Conservation (phyloP, 2,329 filamentous ascomycete genomes). For the Hypomyces rosellus region DNA sequence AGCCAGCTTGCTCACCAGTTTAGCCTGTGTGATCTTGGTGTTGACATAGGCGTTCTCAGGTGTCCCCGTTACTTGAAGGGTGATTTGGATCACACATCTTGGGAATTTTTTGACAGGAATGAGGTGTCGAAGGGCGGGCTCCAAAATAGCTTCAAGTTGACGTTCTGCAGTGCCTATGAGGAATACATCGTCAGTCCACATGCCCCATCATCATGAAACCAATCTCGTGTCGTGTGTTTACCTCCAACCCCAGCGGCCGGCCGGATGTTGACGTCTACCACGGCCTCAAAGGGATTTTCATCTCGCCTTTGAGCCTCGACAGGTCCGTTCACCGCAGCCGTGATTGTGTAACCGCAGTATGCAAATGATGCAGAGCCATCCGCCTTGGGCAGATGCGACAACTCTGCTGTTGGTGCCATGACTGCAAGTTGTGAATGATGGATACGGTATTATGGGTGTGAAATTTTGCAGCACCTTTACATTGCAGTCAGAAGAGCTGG, state of each 20-base stretch:
- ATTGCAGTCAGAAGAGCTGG: too few relatives aligned
- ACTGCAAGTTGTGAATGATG: constrained; percentile 8
- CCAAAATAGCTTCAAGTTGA: constrained; percentile 72
- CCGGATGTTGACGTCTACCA: constrained; percentile 83
- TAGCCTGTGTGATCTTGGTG: constrained; percentile 53
- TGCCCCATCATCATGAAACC: not conserved
- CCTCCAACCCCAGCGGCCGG: constrained; percentile 80
- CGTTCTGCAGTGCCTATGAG: constrained; percentile 61
- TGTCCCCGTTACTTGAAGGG: constrained; percentile 67
- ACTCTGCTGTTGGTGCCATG: constrained; percentile 41
- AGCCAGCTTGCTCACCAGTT: constrained; percentile 43
- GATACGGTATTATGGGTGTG: not conserved
- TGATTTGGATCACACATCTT: constrained; percentile 71
- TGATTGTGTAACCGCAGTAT: constrained; percentile 69
- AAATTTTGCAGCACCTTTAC: not conserved
- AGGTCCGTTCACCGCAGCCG: constrained; percentile 85
- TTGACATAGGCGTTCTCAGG: constrained; percentile 61
- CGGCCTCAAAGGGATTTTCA: constrained; percentile 85
- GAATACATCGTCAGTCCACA: not conserved
- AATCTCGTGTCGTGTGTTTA: constrained; percentile 24
- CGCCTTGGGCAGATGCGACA: constrained; percentile 59
- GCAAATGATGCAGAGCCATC: constrained; percentile 78
- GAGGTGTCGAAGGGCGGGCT: constrained; percentile 65
- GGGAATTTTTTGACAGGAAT: constrained; percentile 72
- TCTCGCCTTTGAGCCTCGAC: constrained; percentile 85